Evolutionary conservation across 2,329 filamentous ascomycete species (phyloP).

Genomic region (Hymenoscyphus fraxineus): DNA sequence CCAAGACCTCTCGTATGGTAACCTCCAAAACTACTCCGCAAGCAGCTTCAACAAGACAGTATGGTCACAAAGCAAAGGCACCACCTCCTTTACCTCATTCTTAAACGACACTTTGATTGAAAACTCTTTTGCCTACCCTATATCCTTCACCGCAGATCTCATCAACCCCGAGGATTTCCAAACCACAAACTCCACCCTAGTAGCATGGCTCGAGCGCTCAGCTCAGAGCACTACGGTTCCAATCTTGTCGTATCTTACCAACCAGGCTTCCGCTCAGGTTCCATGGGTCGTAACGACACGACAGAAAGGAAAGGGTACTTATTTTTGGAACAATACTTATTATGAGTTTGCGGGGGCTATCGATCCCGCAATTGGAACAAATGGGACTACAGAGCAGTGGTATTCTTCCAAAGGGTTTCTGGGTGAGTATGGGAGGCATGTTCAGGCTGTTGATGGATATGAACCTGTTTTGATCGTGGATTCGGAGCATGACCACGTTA

Average conservation of each 20-base stretch:
- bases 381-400: slow-evolving; percentile 25
- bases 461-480: slow-evolving; percentile 23
- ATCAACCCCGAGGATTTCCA: slow-evolving; percentile 15
- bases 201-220: slow-evolving; percentile 20
- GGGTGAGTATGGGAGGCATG: slow-evolving; percentile 23
- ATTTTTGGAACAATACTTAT: slow-evolving; percentile 28
- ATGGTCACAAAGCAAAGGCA: slow-evolving; percentile 18
- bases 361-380: slow-evolving; percentile 19
- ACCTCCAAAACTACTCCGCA: slow-evolving; percentile 21
- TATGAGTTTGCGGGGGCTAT: slow-evolving; percentile 26
- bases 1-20: slow-evolving; percentile 21
- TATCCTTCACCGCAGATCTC: slow-evolving; percentile 19
- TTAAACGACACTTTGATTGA: slow-evolving; percentile 5
- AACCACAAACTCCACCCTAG: slow-evolving; percentile 16
- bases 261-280: slow-evolving; percentile 7
- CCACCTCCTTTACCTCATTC: slow-evolving; percentile 12
- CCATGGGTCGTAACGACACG: slow-evolving; percentile 15
- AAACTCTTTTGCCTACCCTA: slow-evolving; percentile 20
- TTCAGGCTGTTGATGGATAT: slow-evolving; percentile 26
- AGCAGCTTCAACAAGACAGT: slow-evolving; percentile 22
- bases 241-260: slow-evolving; percentile 23
- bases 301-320: slow-evolving; percentile 23
- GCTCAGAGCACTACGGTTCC: slow-evolving; percentile 12
- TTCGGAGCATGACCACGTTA: slow-evolving; percentile 16
- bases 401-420: slow-evolving; percentile 16